phyloP scores from a whole-genome alignment of 2,329 filamentous ascomycete genomes.

The Apiospora saccharicola region DNA sequence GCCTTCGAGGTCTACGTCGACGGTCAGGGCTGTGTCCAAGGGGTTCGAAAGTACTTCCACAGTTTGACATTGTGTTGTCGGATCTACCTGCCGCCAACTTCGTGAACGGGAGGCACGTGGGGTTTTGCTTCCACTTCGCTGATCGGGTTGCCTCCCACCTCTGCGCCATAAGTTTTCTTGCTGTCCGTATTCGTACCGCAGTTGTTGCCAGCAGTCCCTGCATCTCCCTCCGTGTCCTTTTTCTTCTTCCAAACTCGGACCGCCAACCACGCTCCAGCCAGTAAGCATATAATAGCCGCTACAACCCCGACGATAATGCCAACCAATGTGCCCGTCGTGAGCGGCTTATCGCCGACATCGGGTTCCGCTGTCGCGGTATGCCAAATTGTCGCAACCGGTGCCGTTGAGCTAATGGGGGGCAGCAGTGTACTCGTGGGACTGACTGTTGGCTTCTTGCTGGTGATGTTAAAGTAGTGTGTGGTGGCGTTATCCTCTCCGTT shows the following conservation, averaged over 20 bases:
- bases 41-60: too few species aligned
- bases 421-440: neutral
- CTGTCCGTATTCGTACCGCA: neutral
- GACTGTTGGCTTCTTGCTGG: neutral
- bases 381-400: neutral
- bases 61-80: neutral
- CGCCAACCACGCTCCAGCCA: neutral
- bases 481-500: neutral
- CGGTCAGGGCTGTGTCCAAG: too few species aligned
- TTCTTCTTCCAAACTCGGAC: neutral
- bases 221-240: neutral
- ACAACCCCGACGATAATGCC: neutral
- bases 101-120: neutral
- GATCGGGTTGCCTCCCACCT: neutral
- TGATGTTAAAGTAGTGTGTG: slow-evolving; percentile 11
- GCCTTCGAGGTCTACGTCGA: too few species aligned
- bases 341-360: neutral
- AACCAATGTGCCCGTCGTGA: neutral
- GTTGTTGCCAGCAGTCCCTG: neutral
- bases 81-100: neutral
- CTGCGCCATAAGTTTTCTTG: neutral
- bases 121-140: neutral
- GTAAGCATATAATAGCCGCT: neutral
- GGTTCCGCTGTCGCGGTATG: neutral
- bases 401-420: neutral